phyloP scores from a whole-genome alignment of 345 rosid genomes.

The Cochlearia excelsa region DNA sequence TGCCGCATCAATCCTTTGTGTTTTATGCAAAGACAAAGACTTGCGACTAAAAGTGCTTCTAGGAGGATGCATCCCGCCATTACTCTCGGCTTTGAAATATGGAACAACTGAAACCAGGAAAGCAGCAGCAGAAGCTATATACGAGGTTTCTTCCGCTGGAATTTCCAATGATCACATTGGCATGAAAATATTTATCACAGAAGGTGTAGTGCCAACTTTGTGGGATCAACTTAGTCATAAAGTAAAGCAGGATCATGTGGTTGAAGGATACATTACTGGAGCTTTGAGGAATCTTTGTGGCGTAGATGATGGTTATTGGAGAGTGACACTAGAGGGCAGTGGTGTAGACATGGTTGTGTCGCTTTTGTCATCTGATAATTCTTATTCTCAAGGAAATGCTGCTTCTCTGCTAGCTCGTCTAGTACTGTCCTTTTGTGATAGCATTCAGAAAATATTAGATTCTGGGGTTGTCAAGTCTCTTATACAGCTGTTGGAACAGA shows the following conservation, averaged over 20 bases:
- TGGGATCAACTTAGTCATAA: constrained; percentile 78
- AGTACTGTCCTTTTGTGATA: constrained; percentile 62
- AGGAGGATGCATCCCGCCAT: constrained; percentile 94
- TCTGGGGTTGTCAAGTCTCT: constrained; percentile 73
- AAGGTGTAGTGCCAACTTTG: constrained; percentile 80
- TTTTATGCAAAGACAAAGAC: constrained; percentile 74
- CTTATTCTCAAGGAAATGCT: constrained; percentile 78
- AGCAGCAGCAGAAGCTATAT: constrained; percentile 84
- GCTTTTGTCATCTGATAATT: constrained; percentile 72
- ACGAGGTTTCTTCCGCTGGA: constrained; percentile 80
- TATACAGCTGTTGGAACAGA: constrained; percentile 57
- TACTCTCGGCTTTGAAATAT: constrained; percentile 80
- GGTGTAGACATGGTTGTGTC: constrained; percentile 75
- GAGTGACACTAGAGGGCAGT: constrained; percentile 66
- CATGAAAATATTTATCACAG: constrained; percentile 81
- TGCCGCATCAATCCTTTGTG: constrained; percentile 68
- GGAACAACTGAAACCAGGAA: constrained; percentile 65
- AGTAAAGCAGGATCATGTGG: constrained; percentile 66
- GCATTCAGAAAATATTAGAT: constrained; percentile 50
- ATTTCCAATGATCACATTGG: constrained; percentile 81
- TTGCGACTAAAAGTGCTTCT: constrained; percentile 79
- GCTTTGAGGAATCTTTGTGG: constrained; percentile 89
- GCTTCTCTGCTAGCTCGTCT: constrained; percentile 86
- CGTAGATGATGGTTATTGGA: constrained; percentile 79
- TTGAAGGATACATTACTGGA: constrained; percentile 86